Evolutionary conservation across 2,329 filamentous ascomycete genomes (phyloP), one percentile per base, ranked within the genome.

Genomic region (Nigrospora oryzae): DNA sequence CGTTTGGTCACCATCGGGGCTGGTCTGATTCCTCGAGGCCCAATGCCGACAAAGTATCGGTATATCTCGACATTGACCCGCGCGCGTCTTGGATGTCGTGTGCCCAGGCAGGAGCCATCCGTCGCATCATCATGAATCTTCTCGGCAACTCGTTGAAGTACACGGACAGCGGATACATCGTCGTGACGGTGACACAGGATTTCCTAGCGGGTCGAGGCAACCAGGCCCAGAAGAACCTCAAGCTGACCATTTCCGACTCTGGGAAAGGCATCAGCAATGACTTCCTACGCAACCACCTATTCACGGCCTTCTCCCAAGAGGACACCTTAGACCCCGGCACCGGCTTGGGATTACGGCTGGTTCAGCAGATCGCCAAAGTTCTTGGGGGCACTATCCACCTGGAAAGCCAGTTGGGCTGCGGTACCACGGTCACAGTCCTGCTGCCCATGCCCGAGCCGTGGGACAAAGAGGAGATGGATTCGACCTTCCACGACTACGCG

Each of bases 101-200:
- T 12, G 70, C 71, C 0, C 71, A 80, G 33, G 67, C 74, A 0
- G 78, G 78, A 0, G 66, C 66, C 0, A 48, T 68, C 4, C 59
- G 67, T 5, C 68, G 76, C 1, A 73, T 83, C 23, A 64, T 82
- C 16, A 79, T 81, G 74, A 83, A 83, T 36, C 49, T 83, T 0
- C 71, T 81, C 34, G 75, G 76, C 7, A 83, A 83, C 52, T 69
- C 79, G 0, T 66, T 83, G 50, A 83, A 82, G 51, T 82, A 80
- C 46, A 83, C 77, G 0, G 45, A 46, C 2, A 40, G 40, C 2
- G 64, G 63, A 1, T 46, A 52, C 0, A 56, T 67, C 37, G 55
- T 51, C 2, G 54, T 40, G 11, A n/a, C 15, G 13, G 14, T 39
- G 13, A 49, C n/a, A 47, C 42, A 40, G 36, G 48, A 43, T 13